Evolutionary conservation across 2,329 filamentous ascomycete genomes (phyloP).

Genomic region (Colletotrichum tropicale): DNA sequence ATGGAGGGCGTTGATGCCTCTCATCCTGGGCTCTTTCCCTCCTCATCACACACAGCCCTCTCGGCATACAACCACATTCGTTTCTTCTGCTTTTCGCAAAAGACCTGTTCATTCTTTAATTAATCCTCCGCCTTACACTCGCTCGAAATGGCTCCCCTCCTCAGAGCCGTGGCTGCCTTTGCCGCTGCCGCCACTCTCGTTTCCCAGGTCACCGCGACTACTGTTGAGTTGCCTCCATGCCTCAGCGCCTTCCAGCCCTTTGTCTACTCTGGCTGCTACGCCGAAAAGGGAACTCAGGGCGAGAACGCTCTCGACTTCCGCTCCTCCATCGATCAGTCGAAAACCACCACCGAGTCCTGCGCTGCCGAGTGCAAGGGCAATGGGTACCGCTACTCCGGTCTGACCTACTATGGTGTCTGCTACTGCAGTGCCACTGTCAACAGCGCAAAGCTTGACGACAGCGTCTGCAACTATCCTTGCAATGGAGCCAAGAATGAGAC

Average conservation of each 20-base stretch:
- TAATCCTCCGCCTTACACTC: constrained; percentile 29
- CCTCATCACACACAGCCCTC: constrained; percentile 12
- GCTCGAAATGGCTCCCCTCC: constrained; percentile 34
- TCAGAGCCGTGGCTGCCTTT: constrained; percentile 37
- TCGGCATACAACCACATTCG: constrained; percentile 4
- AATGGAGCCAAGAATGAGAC: constrained; percentile 46
- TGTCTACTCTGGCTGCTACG: constrained; percentile 52
- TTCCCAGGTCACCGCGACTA: constrained; percentile 42
- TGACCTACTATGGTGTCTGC: constrained; percentile 57
- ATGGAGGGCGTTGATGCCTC: constrained; percentile 2
- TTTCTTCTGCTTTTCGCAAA: constrained; percentile 25
- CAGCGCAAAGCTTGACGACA: constrained; percentile 54
- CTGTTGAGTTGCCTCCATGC: constrained; percentile 50
- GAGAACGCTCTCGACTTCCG: constrained; percentile 43
- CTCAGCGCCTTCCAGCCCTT: constrained; percentile 50
- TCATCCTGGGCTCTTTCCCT: background rate
- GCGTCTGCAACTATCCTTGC: constrained; percentile 63
- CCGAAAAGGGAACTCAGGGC: constrained; percentile 32
- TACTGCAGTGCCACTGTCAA: constrained; percentile 58
- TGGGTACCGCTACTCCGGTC: constrained; percentile 54
- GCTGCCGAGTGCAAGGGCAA: constrained; percentile 56
- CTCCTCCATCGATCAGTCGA: constrained; percentile 40
- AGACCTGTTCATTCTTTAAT: constrained; percentile 18
- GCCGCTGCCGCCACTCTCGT: constrained; percentile 41
- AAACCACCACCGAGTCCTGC: constrained; percentile 52